Base-by-base conservation (phyloP, 352 stramenopile genomes). In the Phytophthora hibernalis region DNA sequence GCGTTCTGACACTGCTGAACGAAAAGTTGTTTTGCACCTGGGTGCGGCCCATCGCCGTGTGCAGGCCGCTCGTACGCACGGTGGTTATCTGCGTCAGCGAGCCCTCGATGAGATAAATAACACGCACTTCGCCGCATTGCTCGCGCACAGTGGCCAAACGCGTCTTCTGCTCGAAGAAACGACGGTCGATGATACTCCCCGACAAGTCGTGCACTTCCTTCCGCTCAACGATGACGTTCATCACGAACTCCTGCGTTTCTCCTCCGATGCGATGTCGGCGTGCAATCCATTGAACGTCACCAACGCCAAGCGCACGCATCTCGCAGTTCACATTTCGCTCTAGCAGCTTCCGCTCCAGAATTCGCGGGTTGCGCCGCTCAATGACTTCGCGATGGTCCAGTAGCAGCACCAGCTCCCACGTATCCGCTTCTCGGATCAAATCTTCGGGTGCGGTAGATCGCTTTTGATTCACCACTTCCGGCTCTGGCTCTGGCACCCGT, bases 11-110 rank as follows among this genome's bases (percentile, higher is more conserved):
- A 90, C 35, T 85, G 71, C 65, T 95, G 85, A 16, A 96, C 84
- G 51, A 93, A 92, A 94, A 96, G 48, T 92, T 80, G 74, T 91
- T 82, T 52, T 92, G 83, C 53, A 96, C 75, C 38, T 95, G 86
- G 0, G 84, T 96, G 31, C 86, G 84, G 49, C 83, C 90, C 40
- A 96, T 82, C 15, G 86, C 85, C 3, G 86, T 93, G 37, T 90
- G 69, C 1, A 96, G 68, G 4, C 84, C 82, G 9, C 65, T 78
- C 0, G 82, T 67, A 4, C 83, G 77, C 3, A 96, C 75, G 0
- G 83, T 83, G 2, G 85, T 93, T 44, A 92, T 83, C 64, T 90
- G 78, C 1, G 78, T 79, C 18, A 96, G 62, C 18, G 86, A 95
- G 10, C 87, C 88, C 74, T 96, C 88, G 11, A 93, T 82, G 33